A percentile compares a stretch with the other conserved stretches of the same genome.
phyloP scores from a whole-genome alignment of 164 flowering plant species.

The Kingdonia uniflora region DNA sequence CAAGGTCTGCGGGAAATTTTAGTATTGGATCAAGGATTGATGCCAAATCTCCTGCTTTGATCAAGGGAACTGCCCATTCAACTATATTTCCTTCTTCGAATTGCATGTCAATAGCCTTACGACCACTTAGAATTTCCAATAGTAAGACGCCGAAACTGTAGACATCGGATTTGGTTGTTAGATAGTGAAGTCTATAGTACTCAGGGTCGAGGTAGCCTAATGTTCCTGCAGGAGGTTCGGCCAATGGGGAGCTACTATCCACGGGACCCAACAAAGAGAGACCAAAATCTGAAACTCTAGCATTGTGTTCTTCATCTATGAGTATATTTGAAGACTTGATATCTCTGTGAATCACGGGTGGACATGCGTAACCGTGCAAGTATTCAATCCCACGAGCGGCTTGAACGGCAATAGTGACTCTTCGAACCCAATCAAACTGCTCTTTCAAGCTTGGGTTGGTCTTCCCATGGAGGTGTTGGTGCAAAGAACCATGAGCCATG shows the following conservation, averaged over 20 bases:
- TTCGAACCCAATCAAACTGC: constrained; percentile 73
- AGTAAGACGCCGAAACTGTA: constrained; percentile 92
- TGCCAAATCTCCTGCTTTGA: constrained; percentile 56
- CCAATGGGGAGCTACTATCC: constrained; percentile 75
- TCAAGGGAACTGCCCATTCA: constrained; percentile 92
- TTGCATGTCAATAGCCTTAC: constrained; percentile 90
- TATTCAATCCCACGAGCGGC: constrained; percentile 96
- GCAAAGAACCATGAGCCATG: constrained; percentile 95
- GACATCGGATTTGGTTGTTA: constrained; percentile 90
- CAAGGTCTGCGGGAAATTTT: constrained; percentile 54
- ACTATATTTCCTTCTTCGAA: constrained; percentile 86
- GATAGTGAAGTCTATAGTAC: constrained; percentile 87
- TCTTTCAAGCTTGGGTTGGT: constrained; percentile 39
- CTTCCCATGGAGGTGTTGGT: constrained; percentile 86
- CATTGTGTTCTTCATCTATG: constrained; percentile 93
- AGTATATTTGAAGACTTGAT: constrained; percentile 92
- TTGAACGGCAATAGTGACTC: constrained; percentile 92
- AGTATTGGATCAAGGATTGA: constrained; percentile 62
- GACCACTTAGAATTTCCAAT: constrained; percentile 75
- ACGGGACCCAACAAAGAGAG: constrained; percentile 85
- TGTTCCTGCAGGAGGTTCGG: constrained; percentile 92
- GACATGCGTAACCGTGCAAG: constrained; percentile 94
- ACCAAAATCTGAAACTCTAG: constrained; percentile 89
- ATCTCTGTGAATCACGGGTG: constrained; percentile 92
- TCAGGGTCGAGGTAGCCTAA: constrained; percentile 93